phyloP scores from a whole-genome alignment of 2,329 filamentous ascomycete species.

The Monilinia polystroma region DNA sequence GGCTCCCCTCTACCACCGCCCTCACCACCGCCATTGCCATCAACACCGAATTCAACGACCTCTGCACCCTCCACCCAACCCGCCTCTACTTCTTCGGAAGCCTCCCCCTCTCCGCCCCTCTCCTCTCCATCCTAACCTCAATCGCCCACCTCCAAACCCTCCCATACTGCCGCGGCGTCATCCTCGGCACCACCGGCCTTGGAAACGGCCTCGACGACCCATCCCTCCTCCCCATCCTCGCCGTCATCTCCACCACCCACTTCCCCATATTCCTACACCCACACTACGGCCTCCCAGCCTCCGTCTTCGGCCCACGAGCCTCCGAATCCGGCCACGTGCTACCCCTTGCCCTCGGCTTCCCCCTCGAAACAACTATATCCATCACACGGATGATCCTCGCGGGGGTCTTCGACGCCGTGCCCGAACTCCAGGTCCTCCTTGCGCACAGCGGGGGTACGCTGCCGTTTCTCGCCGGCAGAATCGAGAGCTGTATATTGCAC shows the following conservation, averaged over 20 bases:
- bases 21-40: conserved; percentile 62
- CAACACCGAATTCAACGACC: conserved; percentile 73
- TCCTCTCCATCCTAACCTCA: conserved; percentile 60
- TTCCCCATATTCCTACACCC: conserved; percentile 83
- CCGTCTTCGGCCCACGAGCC: conserved; percentile 73
- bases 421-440: conserved; percentile 68
- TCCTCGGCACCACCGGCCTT: conserved; percentile 81
- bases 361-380: conserved; percentile 89
- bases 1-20: conserved; percentile 62
- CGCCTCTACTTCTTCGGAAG: conserved; percentile 81
- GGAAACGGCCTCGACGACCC: conserved; percentile 80
- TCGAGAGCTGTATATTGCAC: conserved; percentile 84
- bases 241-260: conserved; percentile 61
- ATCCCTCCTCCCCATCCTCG: conserved; percentile 68
- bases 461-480: conserved; percentile 82
- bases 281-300: conserved; percentile 81
- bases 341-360: conserved; percentile 81
- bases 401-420: conserved; percentile 78
- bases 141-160: conserved; percentile 62
- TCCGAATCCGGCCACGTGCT: conserved; percentile 82
- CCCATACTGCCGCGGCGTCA: conserved; percentile 75
- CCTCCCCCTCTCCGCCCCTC: conserved; percentile 70
- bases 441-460: conserved; percentile 88
- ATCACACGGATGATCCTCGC: conserved; percentile 84
- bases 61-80: conserved; percentile 65